Percentiles rank a stretch among this genome's conserved stretches.
phyloP scores from a whole-genome alignment of 148 eudicot genomes.

The Camellia sinensis region DNA sequence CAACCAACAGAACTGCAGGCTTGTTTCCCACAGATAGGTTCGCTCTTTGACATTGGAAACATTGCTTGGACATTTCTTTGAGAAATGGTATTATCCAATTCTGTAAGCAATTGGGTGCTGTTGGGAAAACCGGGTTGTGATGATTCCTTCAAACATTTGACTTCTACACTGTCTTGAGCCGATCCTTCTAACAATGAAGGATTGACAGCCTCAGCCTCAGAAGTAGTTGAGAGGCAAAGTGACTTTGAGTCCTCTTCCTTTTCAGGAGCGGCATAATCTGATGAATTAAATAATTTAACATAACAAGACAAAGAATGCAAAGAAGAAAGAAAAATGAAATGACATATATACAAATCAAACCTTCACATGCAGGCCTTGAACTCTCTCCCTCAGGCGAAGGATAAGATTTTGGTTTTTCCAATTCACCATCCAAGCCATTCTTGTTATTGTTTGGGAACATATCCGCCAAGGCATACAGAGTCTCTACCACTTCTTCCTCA shows the following conservation, averaged over 20 bases:
- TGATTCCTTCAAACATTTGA: slow-evolving; percentile 18
- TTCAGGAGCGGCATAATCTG: slow-evolving; percentile 14
- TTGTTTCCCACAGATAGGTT: slow-evolving; percentile 22
- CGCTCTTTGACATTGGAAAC: slow-evolving; percentile 18
- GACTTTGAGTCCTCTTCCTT: slow-evolving; percentile 26
- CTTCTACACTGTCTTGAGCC: slow-evolving; percentile 16
- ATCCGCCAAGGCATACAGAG: slow-evolving; percentile 63
- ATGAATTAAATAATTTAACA: not conserved
- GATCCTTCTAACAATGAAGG: slow-evolving; percentile 18
- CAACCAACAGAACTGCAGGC: slow-evolving; percentile 1
- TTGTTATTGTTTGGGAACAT: slow-evolving; percentile 36
- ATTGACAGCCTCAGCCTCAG: slow-evolving; percentile 12
- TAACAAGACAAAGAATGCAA: slow-evolving; percentile 4
- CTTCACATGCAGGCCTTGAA: slow-evolving; percentile 29
- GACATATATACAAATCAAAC: slow-evolving; percentile 22
- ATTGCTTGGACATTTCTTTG: slow-evolving; percentile 18
- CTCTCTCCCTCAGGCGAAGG: slow-evolving; percentile 18
- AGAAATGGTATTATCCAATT: slow-evolving; percentile 24
- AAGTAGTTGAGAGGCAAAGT: slow-evolving; percentile 14
- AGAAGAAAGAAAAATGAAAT: not conserved
- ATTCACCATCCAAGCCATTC: slow-evolving; percentile 18
- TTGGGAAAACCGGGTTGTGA: slow-evolving; percentile 22
- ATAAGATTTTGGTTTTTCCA: slow-evolving; percentile 20
- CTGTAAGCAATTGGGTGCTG: slow-evolving; percentile 15
- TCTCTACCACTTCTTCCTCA: slow-evolving; percentile 82